Percentiles rank a stretch among this genome's conserved stretches.
phyloP scores from a whole-genome alignment of 345 rosid species.

The Lepidium africanum region DNA sequence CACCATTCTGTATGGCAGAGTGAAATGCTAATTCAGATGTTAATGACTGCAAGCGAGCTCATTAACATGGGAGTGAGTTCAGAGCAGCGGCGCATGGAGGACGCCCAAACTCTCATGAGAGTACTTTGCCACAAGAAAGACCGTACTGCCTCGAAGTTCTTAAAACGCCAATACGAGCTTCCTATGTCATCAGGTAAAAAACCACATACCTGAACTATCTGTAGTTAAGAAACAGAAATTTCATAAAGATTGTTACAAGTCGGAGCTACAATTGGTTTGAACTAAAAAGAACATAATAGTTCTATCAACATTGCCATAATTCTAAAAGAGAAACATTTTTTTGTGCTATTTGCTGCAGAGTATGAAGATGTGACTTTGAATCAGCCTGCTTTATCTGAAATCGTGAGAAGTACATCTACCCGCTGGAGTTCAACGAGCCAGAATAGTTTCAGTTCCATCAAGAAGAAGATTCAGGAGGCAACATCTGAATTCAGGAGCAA shows the following conservation, averaged over 20 bases:
- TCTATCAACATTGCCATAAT: conserved; percentile 3
- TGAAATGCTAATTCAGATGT: conserved; percentile 64
- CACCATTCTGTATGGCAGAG: conserved; percentile 40
- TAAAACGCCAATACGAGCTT: conserved; percentile 74
- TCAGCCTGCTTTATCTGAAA: conserved; percentile 53
- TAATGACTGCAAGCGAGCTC: conserved; percentile 78
- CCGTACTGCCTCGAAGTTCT: conserved; percentile 72
- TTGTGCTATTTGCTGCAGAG: conserved; percentile 38
- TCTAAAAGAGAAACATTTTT: neutral
- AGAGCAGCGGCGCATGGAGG: conserved; percentile 42
- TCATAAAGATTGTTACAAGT: conserved; percentile 14
- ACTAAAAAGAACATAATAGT: neutral
- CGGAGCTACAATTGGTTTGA: conserved; percentile 5
- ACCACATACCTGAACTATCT: neutral
- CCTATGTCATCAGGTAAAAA: conserved; percentile 90
- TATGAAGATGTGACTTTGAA: conserved; percentile 45
- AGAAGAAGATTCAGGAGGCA: conserved; percentile 75
- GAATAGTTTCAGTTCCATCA: conserved; percentile 55
- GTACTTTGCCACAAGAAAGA: conserved; percentile 96
- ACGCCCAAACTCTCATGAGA: conserved; percentile 72
- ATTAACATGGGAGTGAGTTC: conserved; percentile 58
- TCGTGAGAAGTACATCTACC: conserved; percentile 64
- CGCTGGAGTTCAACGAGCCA: conserved; percentile 56
- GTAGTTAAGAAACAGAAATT: neutral
- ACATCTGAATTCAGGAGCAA: conserved; percentile 63